Conservation (phyloP, 345 rosid species). For the Nephelium lappaceum region DNA sequence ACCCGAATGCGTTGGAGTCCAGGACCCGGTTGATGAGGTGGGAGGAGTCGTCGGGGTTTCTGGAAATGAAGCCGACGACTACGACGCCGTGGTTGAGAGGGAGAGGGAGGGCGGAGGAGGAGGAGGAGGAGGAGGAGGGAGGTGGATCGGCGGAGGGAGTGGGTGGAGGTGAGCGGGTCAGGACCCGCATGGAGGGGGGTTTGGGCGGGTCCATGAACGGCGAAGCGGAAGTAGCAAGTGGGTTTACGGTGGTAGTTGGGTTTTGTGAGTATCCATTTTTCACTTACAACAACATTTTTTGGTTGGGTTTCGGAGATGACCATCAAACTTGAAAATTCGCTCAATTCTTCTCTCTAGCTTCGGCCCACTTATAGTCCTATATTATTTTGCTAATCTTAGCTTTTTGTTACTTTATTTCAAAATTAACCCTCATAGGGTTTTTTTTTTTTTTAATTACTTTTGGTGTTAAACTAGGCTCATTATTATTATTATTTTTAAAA, state of each 20-base stretch:
- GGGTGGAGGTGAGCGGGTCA: constrained; percentile 54
- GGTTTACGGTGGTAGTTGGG: constrained; percentile 5
- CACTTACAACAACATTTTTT: too few species aligned
- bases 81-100: constrained; percentile 45
- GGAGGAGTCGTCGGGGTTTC: constrained; percentile 51
- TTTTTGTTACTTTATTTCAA: neutral
- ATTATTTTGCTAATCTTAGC: neutral
- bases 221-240: neutral
- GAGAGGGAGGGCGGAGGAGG: constrained; percentile 17
- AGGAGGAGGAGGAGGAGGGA: constrained; percentile 23
- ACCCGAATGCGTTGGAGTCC: constrained; percentile 67
- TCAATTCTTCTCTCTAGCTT: too few species aligned
- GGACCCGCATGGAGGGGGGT: constrained; percentile 66
- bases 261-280: constrained; percentile 1
- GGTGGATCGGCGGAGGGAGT: constrained; percentile 32
- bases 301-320: too few species aligned
- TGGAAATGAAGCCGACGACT: constrained; percentile 73
- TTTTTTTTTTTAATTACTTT: too few species aligned
- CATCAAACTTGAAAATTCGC: neutral
- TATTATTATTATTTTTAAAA: too few species aligned
- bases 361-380: neutral
- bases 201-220: constrained; percentile 49
- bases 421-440: neutral
- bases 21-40: constrained; percentile 71
- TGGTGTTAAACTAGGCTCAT: too few species aligned